phyloP scores from a whole-genome alignment of 768 basidiomycete genomes.

The Lyophyllum semitale region DNA sequence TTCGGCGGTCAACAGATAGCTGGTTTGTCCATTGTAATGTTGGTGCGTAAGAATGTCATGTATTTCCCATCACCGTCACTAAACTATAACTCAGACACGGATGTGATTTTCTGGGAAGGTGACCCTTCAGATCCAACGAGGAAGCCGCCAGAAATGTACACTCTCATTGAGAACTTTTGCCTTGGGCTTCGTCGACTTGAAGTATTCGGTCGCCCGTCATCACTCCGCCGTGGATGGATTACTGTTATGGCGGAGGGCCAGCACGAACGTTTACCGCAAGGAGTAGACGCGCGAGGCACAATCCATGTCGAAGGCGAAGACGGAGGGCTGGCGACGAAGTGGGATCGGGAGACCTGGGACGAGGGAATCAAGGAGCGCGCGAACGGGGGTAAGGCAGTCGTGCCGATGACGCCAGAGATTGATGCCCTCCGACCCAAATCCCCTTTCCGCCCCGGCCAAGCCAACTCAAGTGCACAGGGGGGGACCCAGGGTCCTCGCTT shows the following conservation, averaged over 20 bases:
- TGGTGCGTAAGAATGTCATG: conserved; percentile 48
- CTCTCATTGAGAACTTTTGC: conserved; percentile 96
- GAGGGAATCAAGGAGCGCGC: conserved; percentile 55
- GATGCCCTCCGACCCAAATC: conserved; percentile 86
- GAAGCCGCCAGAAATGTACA: conserved; percentile 95
- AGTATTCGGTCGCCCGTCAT: conserved; percentile 76
- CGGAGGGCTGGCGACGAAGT: conserved; percentile 46
- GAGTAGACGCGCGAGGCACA: conserved; percentile 27
- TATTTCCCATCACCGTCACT: neutral
- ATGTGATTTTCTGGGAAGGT: conserved; percentile 96
- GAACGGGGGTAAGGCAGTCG: conserved; percentile 59
- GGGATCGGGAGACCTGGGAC: conserved; percentile 71
- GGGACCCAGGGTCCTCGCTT: conserved; percentile 18
- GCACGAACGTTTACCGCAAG: conserved; percentile 48
- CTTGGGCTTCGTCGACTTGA: conserved; percentile 91
- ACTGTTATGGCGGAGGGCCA: conserved; percentile 74
- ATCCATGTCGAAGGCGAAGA: conserved; percentile 43
- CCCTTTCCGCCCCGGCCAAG: conserved; percentile 52
- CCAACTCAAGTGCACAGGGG: conserved; percentile 17
- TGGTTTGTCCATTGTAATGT: conserved; percentile 99
- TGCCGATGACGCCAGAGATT: conserved; percentile 78
- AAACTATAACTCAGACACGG: conserved; percentile 67
- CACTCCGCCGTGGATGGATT: conserved; percentile 88
- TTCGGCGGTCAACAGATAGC: conserved; percentile 89
- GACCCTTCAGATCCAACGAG: conserved; percentile 79